Evolutionary conservation across 1,139 yeast genomes (phyloP).

Genomic region (Pichia sp.): DNA sequence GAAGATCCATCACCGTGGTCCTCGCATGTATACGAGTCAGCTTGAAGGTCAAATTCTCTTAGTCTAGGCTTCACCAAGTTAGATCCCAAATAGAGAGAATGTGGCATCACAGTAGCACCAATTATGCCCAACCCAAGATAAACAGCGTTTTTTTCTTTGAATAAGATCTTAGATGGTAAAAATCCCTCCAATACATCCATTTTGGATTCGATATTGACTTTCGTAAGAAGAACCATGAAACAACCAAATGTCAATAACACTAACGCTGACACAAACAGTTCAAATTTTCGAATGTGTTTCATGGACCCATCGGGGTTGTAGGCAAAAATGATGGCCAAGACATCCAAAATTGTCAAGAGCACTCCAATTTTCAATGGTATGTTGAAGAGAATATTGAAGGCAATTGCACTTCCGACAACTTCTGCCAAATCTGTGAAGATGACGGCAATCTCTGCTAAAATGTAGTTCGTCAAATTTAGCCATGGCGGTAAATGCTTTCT

Average conservation of each 20-base stretch:
- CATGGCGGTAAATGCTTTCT: conserved; percentile 52
- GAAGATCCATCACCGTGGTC: conserved; percentile 7
- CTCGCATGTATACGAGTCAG: conserved; percentile 39
- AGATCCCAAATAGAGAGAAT: conserved; percentile 66
- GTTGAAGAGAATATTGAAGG: conserved; percentile 60
- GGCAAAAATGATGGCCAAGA: conserved; percentile 54
- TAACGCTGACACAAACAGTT: conserved; percentile 52
- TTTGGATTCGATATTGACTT: conserved; percentile 35
- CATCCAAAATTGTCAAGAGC: conserved; percentile 64
- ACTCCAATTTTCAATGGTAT: conserved; percentile 65
- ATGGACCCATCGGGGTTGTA: conserved; percentile 66
- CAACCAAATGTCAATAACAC: conserved; percentile 63
- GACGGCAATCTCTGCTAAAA: conserved; percentile 66
- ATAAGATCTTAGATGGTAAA: conserved; percentile 39
- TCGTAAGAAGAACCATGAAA: conserved; percentile 53
- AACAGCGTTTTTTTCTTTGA: conserved; percentile 37
- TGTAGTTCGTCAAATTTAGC: conserved; percentile 50
- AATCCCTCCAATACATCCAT: conserved; percentile 45
- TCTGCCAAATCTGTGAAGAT: conserved; percentile 80
- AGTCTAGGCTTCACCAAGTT: conserved; percentile 67
- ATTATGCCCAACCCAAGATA: conserved; percentile 67
- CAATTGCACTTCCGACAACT: conserved; percentile 75
- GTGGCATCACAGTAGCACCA: conserved; percentile 85
- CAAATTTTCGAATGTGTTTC: conserved; percentile 61
- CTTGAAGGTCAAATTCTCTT: conserved; percentile 62